These are phyloP conservation scores for Boletus edulis DNA, from an alignment of 768 basidiomycete genomes.

Conservation along the genomic window DNA sequence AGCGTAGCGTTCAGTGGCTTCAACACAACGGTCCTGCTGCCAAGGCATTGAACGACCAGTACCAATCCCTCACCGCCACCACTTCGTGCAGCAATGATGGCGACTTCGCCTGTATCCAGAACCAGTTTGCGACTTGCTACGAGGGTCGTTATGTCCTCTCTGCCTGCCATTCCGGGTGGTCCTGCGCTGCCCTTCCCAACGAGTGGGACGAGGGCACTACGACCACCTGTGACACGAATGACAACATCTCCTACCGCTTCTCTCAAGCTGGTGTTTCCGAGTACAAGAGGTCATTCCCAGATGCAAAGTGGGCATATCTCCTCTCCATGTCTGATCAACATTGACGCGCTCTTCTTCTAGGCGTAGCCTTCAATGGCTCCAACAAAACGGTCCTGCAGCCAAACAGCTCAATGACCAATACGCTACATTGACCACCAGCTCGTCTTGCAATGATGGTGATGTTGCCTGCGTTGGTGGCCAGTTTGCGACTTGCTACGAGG, in stretches of 20 bases:
- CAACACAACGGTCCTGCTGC: constrained; percentile 27
- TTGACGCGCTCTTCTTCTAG: constrained; percentile 3
- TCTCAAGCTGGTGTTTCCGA: constrained; percentile 13
- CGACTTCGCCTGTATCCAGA: constrained; percentile 16
- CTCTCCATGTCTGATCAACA: neutral
- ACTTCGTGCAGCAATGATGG: constrained; percentile 18
- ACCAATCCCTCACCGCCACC: constrained; percentile 9
- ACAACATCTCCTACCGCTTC: constrained; percentile 10
- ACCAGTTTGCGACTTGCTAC: constrained; percentile 14
- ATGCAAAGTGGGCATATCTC: neutral
- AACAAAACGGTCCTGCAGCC: constrained; percentile 25
- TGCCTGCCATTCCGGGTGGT: constrained; percentile 13
- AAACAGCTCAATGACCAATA: constrained; percentile 26
- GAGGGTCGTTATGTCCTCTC: constrained; percentile 10
- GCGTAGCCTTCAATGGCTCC: constrained; percentile 14
- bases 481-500: constrained; percentile 16
- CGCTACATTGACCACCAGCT: constrained; percentile 9
- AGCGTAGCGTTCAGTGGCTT: constrained; percentile 17
- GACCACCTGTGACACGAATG: constrained; percentile 16
- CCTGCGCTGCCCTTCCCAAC: constrained; percentile 26
- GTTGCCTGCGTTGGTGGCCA: constrained; percentile 18
- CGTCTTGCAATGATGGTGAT: constrained; percentile 17
- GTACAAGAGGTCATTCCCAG: constrained; percentile 5
- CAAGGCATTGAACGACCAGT: constrained; percentile 23
- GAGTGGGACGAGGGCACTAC: constrained; percentile 20